Evolutionary conservation across 331 rosid genomes (phyloP).

Genomic region (Rosa hybrid): DNA sequence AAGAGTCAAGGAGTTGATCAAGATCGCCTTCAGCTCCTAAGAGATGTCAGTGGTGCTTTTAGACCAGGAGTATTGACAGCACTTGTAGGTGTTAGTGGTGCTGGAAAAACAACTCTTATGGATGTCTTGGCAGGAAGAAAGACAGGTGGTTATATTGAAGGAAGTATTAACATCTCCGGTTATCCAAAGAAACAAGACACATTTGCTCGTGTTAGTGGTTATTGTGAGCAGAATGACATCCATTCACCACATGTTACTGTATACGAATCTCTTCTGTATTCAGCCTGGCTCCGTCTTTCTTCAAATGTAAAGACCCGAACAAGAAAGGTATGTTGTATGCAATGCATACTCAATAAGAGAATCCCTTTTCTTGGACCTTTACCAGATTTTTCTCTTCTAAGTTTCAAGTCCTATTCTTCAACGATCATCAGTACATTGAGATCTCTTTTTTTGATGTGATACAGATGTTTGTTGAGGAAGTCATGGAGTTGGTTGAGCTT

Average conservation of each 20-base stretch:
- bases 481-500: constrained; percentile 50
- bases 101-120: constrained; percentile 55
- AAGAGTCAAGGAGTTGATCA: constrained; percentile 37
- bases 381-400: neutral
- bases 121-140: constrained; percentile 58
- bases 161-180: constrained; percentile 47
- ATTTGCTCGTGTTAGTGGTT: constrained; percentile 48
- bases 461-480: constrained; percentile 52
- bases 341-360: neutral
- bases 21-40: constrained; percentile 44
- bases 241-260: constrained; percentile 51
- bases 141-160: constrained; percentile 48
- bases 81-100: constrained; percentile 55
- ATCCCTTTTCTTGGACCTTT: neutral
- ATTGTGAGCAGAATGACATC: constrained; percentile 55
- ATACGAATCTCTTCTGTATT: constrained; percentile 45
- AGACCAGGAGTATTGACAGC: constrained; percentile 58
- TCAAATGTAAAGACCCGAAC: constrained; percentile 28
- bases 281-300: constrained; percentile 57
- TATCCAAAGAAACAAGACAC: constrained; percentile 50
- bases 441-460: neutral
- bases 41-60: constrained; percentile 52
- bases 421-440: neutral
- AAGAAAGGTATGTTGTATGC: constrained; percentile 27
- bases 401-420: neutral